Evolutionary conservation across 2,329 filamentous ascomycete species (phyloP).

Genomic region (Hymenotorrendiella dingleyae): DNA sequence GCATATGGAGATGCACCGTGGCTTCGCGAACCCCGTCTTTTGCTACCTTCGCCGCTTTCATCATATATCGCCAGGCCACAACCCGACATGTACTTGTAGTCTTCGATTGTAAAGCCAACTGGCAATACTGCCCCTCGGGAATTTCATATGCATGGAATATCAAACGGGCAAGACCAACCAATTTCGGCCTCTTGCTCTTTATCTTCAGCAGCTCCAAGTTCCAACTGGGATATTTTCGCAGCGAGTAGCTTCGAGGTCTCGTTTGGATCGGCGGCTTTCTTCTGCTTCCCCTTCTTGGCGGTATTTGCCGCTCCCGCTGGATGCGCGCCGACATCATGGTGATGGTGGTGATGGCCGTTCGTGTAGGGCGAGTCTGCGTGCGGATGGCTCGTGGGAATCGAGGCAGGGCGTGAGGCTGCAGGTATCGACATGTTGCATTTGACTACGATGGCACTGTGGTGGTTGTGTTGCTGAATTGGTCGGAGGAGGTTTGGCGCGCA

Average conservation of each 20-base stretch:
- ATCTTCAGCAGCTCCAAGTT: constrained; percentile 86
- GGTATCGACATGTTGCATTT: constrained; percentile 29
- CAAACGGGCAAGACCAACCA: constrained; percentile 51
- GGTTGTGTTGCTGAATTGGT: neutral
- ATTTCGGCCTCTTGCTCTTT: constrained; percentile 97
- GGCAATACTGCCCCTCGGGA: too few species aligned
- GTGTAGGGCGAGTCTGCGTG: constrained; percentile 26
- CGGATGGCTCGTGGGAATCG: constrained; percentile 23
- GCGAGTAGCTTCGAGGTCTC: constrained; percentile 89
- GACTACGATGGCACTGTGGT: neutral
- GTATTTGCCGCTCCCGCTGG: constrained; percentile 44
- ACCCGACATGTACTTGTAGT: too few species aligned
- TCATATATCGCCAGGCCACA: too few species aligned
- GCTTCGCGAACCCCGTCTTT: too few species aligned
- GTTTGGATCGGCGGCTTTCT: constrained; percentile 76
- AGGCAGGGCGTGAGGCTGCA: constrained; percentile 26
- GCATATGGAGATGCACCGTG: too few species aligned
- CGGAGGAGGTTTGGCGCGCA: constrained; percentile 15
- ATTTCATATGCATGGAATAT: constrained; percentile 8
- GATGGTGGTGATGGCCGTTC: constrained; percentile 35
- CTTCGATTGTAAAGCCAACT: too few species aligned
- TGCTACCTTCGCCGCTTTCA: too few species aligned
- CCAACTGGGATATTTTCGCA: constrained; percentile 90
- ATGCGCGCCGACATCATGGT: constrained; percentile 36
- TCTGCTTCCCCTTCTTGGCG: constrained; percentile 74